Evolutionary conservation across 75 land plant species (phyloP).

Genomic region (Azolla pinnata): DNA sequence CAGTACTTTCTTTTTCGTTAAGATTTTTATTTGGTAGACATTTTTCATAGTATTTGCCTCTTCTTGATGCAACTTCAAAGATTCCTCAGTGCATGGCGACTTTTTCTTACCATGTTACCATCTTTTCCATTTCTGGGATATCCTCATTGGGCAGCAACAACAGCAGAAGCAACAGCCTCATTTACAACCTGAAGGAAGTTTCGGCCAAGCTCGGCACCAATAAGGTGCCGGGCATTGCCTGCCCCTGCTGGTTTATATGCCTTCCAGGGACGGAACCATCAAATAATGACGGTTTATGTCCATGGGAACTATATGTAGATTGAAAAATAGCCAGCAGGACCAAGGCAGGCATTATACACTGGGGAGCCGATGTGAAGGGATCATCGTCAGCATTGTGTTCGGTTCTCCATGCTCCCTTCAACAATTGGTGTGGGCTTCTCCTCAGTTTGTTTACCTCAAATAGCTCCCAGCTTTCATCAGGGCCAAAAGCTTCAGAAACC

Average conservation of each 20-base stretch:
- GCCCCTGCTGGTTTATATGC: slow-evolving; percentile 36
- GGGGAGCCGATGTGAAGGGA: too few species aligned
- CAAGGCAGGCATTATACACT: slow-evolving; percentile 4
- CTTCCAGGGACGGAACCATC: neutral
- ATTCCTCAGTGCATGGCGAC: too few species aligned
- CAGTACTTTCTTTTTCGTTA: neutral
- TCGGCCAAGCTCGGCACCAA: slow-evolving; percentile 39
- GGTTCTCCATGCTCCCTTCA: too few species aligned
- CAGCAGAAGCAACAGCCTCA: slow-evolving; percentile 27
- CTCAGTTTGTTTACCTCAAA: too few species aligned
- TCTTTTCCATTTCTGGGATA: too few species aligned
- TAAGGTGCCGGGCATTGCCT: slow-evolving; percentile 37
- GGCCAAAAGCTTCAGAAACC: too few species aligned
- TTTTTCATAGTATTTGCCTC: neutral
- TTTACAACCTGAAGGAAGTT: slow-evolving; percentile 35
- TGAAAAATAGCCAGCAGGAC: neutral
- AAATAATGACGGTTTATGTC: neutral
- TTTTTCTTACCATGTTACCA: too few species aligned
- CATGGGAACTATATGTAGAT: neutral
- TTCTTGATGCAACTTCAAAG: slow-evolving; percentile 26
- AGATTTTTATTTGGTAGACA: slow-evolving; percentile 3
- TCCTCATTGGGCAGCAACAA: too few species aligned
- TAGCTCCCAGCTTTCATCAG: too few species aligned
- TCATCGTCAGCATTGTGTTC: too few species aligned
- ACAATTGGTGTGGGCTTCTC: too few species aligned